These are phyloP conservation scores for Aschersonia sp. DNA, from an alignment of 2,329 filamentous ascomycete species.

Conservation along the genomic window DNA sequence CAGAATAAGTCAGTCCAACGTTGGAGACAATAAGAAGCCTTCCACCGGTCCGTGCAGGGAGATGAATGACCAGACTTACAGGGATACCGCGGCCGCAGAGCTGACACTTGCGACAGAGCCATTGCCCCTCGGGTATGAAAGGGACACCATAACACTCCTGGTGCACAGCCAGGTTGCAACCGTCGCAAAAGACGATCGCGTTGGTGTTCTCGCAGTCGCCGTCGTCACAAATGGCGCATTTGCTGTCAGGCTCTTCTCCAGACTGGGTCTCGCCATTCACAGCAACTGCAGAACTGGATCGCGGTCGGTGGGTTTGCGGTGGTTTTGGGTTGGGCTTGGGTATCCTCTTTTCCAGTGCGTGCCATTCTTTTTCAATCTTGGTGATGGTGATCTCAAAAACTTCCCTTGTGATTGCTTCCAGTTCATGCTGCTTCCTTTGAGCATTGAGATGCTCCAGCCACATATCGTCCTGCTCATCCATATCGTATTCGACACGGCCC, in stretches of 20 bases:
- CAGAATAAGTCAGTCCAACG: background rate
- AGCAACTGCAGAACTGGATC: constrained; percentile 85
- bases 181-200: constrained; percentile 96
- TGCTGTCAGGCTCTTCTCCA: constrained; percentile 90
- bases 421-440: constrained; percentile 56
- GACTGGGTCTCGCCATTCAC: constrained; percentile 79
- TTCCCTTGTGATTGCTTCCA: constrained; percentile 77
- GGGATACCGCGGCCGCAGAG: constrained; percentile 84
- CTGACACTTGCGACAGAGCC: constrained; percentile 94
- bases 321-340: constrained; percentile 95
- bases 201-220: constrained; percentile 99
- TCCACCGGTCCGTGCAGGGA: background rate
- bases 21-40: no score
- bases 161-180: constrained; percentile 92
- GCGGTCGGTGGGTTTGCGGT: constrained; percentile 81
- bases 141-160: constrained; percentile 98
- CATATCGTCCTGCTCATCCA: constrained; percentile 97
- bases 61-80: constrained; percentile 27
- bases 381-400: constrained; percentile 97
- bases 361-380: constrained; percentile 98
- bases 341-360: constrained; percentile 87
- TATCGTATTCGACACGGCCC: constrained; percentile 91
- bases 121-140: constrained; percentile 96
- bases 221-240: constrained; percentile 95
- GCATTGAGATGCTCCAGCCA: constrained; percentile 81